Evolutionary conservation across 2,329 filamentous ascomycete species (phyloP), one percentile per base, ranked within the genome.

Genomic region (Fusarium verrucosum): DNA sequence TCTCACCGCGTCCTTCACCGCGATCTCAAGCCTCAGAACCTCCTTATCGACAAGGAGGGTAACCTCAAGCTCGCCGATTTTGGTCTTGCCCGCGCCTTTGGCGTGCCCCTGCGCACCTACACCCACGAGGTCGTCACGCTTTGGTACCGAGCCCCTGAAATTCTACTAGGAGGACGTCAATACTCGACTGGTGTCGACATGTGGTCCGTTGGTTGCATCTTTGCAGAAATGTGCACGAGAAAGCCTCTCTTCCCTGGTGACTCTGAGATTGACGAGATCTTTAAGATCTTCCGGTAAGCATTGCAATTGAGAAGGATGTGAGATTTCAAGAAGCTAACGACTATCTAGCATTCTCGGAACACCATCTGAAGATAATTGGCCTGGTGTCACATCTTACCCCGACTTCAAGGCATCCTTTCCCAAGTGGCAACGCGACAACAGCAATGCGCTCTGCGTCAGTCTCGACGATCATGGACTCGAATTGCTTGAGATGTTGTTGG

Each of bases 101-200:
- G 93, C 78, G 93, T 97, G 16, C 93, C 93, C 5, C 82, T 97
- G 71, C 86, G 93, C 71, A 97, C 93, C 49, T 97, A 96, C 78
- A 96, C 94, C 45, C 93, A 97, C 79, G 93, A 97, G 85, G 92
- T 97, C 60, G 93, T 97, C 58, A 97, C 93, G 2, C 84, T 97
- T 56, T 97, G 93, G 93, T 97, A 97, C 77, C 90, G 94, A 62
- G 86, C 92, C 10, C 93, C 93, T 1, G 93, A 97, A 77, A 96
- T 97, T 78, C 84, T 97, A 19, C 87, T 97, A 3, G 93, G 93
- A 74, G 92, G 93, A 55, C 89, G 93, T 49, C 92, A 96, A 77
- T 97, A 97, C 80, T 95, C 92, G 14, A 97, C 93, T 14, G 93
- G 93, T 55, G 92, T 97, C 37, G 93, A 97, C 74, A 97, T 97